These are phyloP conservation scores for Trypanosoma rangeli DNA, from an alignment of 208 protist genomes.

Conservation along the genomic window DNA sequence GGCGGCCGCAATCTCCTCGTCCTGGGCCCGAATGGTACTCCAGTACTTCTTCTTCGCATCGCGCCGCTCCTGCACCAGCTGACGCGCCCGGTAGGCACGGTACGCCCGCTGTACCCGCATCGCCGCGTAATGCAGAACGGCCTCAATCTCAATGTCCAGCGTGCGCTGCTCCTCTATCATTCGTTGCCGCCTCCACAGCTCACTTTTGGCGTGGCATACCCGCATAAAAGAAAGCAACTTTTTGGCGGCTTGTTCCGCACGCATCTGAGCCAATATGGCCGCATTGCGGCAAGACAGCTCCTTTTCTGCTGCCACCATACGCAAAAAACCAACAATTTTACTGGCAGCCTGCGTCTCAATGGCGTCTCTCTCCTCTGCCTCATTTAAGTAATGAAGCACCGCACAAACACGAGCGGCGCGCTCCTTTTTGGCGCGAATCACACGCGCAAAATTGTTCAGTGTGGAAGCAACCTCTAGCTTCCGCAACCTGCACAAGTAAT, in stretches of 20 bases:
- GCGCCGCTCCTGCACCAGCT: constrained; percentile 7
- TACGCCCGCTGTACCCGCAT: constrained; percentile 31
- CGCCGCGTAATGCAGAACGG: constrained; percentile 4
- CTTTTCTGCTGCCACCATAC: neutral
- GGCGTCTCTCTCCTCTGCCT: neutral
- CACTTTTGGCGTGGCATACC: constrained; percentile 13
- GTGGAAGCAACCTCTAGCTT: neutral
- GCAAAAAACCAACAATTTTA: constrained; percentile 5
- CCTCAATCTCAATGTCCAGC: constrained; percentile 1
- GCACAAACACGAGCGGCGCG: neutral
- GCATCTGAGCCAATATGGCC: neutral
- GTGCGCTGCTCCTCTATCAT: constrained; percentile 2
- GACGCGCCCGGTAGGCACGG: constrained; percentile 18
- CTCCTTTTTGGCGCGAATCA: constrained; percentile 16
- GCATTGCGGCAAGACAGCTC: constrained; percentile 2
- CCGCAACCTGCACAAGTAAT: neutral
- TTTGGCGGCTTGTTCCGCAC: neutral
- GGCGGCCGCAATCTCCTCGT: constrained; percentile 27
- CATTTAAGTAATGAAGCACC: neutral
- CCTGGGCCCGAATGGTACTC: constrained; percentile 23
- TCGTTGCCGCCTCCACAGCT: neutral
- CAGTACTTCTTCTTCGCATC: constrained; percentile 25
- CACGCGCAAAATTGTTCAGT: constrained; percentile 5
- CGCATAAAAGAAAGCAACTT: constrained; percentile 12
- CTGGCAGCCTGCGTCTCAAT: neutral